phyloP scores from a whole-genome alignment of 192 early-diverging fungal species.

The Coemansia furcata region DNA sequence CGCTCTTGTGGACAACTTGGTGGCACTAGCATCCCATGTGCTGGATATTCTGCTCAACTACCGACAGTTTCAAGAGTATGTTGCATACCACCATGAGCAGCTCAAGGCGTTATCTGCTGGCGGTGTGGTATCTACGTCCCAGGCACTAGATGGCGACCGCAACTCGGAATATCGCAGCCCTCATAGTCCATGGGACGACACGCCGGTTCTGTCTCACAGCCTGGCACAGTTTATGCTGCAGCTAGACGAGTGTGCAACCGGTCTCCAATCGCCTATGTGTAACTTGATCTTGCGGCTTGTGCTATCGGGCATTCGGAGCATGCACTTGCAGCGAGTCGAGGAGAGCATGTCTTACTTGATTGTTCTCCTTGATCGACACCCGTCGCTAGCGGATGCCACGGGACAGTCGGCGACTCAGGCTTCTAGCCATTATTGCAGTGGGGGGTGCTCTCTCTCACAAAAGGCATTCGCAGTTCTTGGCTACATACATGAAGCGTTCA shows the following conservation, averaged over 20 bases:
- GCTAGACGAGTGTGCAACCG: conserved; percentile 4
- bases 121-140: neutral
- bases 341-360: conserved; percentile 26
- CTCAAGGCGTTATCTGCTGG: conserved; percentile 27
- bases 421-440: neutral
- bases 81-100: conserved; percentile 42
- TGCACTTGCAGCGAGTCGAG: conserved; percentile 31
- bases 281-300: conserved; percentile 23
- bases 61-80: conserved; percentile 43
- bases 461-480: conserved; percentile 23
- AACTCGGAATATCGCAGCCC: conserved; percentile 35
- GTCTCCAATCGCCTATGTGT: conserved; percentile 18
- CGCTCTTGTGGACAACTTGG: conserved; percentile 19
- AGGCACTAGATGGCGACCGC: conserved; percentile 11
- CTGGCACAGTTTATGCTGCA: conserved; percentile 32
- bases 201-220: conserved; percentile 16
- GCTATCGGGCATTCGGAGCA: conserved; percentile 37
- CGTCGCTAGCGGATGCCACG: conserved; percentile 1
- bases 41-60: conserved; percentile 45
- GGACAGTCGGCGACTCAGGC: neutral
- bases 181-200: conserved; percentile 49
- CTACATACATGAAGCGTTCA: conserved; percentile 43
- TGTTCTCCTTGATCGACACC: conserved; percentile 31
- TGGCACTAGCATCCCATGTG: conserved; percentile 14
- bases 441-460: conserved; percentile 12